phyloP scores from a whole-genome alignment of 306 rosid species.

The Erythrophleum fordii region DNA sequence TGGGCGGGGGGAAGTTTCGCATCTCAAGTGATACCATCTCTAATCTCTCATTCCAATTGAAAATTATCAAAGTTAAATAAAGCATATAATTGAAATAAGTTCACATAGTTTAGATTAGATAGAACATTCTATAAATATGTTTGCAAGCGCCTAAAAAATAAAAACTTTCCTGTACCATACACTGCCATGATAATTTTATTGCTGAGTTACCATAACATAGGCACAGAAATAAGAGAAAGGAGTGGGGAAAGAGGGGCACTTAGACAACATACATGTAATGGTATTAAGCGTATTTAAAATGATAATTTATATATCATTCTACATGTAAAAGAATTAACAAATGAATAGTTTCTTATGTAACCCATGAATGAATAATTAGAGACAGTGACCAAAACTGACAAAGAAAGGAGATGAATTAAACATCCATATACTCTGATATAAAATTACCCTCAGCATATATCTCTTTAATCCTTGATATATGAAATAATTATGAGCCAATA shows the following conservation, averaged over 20 bases:
- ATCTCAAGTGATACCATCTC: no score
- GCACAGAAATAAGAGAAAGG: not conserved
- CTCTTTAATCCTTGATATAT: conserved; percentile 27
- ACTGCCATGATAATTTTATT: not conserved
- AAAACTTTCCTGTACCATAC: not conserved
- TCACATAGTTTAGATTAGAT: no score
- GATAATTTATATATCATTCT: not conserved
- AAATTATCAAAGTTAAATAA: no score
- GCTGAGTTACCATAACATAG: not conserved
- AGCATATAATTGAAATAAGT: no score
- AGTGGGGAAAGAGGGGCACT: not conserved
- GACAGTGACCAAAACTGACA: conserved; percentile 40
- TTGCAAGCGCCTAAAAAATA: not conserved
- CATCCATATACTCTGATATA: conserved; percentile 26
- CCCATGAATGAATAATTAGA: conserved; percentile 7
- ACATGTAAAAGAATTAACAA: conserved; percentile 44
- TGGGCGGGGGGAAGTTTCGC: no score
- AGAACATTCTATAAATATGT: no score
- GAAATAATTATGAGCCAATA: conserved; percentile 42
- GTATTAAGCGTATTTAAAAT: not conserved
- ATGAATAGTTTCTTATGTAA: conserved; percentile 34
- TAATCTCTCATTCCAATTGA: no score
- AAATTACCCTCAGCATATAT: conserved; percentile 24
- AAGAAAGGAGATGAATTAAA: conserved; percentile 20
- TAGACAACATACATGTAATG: not conserved